Percentiles rank a stretch among this genome's conserved stretches.
Evolutionary conservation across 768 basidiomycete genomes (phyloP).

Genomic region (Kwoniella pini): DNA sequence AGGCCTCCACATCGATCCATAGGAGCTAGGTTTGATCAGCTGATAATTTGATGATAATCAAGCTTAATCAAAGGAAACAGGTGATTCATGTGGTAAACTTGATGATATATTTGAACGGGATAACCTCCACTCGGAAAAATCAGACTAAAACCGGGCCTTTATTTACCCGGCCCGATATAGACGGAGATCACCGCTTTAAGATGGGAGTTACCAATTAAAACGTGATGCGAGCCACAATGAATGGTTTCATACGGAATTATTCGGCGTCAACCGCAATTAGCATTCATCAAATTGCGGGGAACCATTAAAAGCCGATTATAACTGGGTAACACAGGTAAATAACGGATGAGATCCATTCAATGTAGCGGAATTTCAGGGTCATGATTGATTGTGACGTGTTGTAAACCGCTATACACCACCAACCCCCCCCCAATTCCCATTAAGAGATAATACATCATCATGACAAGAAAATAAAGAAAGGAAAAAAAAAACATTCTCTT

Average conservation of each 20-base stretch:
- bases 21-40: not conserved
- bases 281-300: conserved; percentile 4
- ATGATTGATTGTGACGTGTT: not conserved
- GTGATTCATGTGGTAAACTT: not conserved
- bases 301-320: not conserved
- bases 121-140: not conserved
- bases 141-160: not conserved
- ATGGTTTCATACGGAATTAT: conserved; percentile 5
- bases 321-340: conserved; percentile 1
- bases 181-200: not conserved
- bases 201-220: not conserved
- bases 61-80: not conserved
- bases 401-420: too few species aligned
- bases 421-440: too few species aligned
- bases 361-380: not conserved
- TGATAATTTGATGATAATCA: not conserved
- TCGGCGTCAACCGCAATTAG: not conserved
- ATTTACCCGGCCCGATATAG: not conserved
- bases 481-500: not conserved
- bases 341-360: not conserved
- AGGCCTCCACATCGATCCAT: not conserved
- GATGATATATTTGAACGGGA: not conserved
- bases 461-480: not conserved
- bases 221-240: conserved; percentile 2
- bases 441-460: too few species aligned